Evolutionary conservation across 768 basidiomycete genomes (phyloP).

Genomic region (Gymnopilus junonius): DNA sequence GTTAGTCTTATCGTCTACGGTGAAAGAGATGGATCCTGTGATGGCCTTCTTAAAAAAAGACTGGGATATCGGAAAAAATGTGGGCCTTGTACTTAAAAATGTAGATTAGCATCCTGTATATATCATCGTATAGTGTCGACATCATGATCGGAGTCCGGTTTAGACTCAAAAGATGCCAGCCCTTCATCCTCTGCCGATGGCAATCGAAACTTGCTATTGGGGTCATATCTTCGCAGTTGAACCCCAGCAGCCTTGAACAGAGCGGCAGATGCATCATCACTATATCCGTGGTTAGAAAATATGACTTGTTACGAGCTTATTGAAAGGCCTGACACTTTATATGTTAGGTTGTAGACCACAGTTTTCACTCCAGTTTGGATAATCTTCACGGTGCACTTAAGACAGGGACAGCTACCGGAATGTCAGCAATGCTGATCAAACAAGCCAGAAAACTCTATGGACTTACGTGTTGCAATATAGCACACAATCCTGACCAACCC

Average conservation of each 20-base stretch:
- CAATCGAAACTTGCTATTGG: conserved; percentile 38
- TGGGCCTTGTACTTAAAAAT: conserved; percentile 35
- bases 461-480: conserved; percentile 97
- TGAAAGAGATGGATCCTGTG: conserved; percentile 41
- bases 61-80: conserved; percentile 66
- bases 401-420: conserved; percentile 84
- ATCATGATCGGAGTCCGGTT: conserved; percentile 11
- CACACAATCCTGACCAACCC: conserved; percentile 82
- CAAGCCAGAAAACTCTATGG: neutral
- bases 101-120: conserved; percentile 17
- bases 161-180: conserved; percentile 19
- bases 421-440: neutral
- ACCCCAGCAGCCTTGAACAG: conserved; percentile 85
- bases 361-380: conserved; percentile 92
- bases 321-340: conserved; percentile 79
- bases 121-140: conserved; percentile 14
- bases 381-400: conserved; percentile 97
- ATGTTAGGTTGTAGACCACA: conserved; percentile 93
- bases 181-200: conserved; percentile 31
- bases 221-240: conserved; percentile 72
- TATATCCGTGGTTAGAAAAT: conserved; percentile 27
- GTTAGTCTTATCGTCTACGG: conserved; percentile 69
- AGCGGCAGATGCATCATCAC: conserved; percentile 81
- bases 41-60: conserved; percentile 56
- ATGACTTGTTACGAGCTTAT: neutral